Base-by-base conservation (phyloP, 1,139 yeast genomes). In the Saccharomyces uvarum region DNA sequence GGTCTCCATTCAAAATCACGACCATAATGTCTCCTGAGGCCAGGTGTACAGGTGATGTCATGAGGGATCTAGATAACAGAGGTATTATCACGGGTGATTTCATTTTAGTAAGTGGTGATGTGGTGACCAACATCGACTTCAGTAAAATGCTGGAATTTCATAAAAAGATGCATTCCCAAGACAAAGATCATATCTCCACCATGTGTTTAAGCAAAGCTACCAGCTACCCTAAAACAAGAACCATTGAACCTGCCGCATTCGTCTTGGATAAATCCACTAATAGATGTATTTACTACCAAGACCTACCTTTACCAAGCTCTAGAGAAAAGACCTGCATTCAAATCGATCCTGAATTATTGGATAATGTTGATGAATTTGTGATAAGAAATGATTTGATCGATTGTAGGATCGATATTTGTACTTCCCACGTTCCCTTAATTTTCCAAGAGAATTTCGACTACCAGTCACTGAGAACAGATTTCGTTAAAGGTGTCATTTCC, bases 391-490 rank as follows among this genome's bases (percentile, higher is more conserved):
- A 93, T 71, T 78, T 93, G 61, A 90, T 95, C 59, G 99, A 93
- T 73, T 93, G 99, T 70, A 95, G 88, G 67, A 89, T 93, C 56
- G 99, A 93, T 73, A 89, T 93, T 57, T 93, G 99, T 71, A 78
- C 97, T 6, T 91, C 96, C 1, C 91, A 86, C 62, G 97, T 95
- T 29, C 98, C 98, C 1, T 95, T 95, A 27, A 83, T 93, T 57
- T 93, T 91, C 73, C 96, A 89, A 63, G 99, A 93, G 67, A 91
- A 93, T 70, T 93, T 93, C 65, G 99, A 93, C 73, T 93, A 91
- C 70, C 97, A 91, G 69, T 76, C 81, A 56, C 76, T 93, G 60
- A 80, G 99, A 71, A 77, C 79, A 48, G 99, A 93, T 72, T 93
- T 93, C 67, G 87, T 93, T 31, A 86, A 82, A 63, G 98, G 98